Conservation (phyloP, 192 early-diverging fungal species). For the Cladochytrium replicatum region DNA sequence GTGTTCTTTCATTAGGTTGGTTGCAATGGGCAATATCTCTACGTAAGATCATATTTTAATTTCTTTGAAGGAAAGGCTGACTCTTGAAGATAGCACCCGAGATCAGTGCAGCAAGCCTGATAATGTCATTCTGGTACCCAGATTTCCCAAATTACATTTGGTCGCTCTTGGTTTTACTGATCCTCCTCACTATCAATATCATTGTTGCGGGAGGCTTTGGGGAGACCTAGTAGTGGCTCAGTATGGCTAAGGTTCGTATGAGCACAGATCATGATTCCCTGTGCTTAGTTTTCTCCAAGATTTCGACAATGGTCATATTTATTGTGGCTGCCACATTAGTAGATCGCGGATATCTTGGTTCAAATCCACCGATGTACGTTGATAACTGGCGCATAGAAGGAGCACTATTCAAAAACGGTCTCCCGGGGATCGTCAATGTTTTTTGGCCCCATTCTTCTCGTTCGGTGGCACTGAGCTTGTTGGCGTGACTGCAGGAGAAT, state of each 20-base stretch:
- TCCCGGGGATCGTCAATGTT: constrained; percentile 30
- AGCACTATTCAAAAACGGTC: constrained; percentile 48
- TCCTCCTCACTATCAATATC: constrained; percentile 64
- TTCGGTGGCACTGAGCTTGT: constrained; percentile 79
- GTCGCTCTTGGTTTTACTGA: constrained; percentile 41
- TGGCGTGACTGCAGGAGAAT: constrained; percentile 77
- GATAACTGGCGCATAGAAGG: constrained; percentile 40
- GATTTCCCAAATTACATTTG: constrained; percentile 40
- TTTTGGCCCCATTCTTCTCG: constrained; percentile 54
- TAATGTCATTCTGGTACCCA: constrained; percentile 63
- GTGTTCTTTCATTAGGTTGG: constrained; percentile 25
- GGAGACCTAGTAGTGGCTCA: constrained; percentile 73
- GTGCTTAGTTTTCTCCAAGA: neutral
- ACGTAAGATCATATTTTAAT: constrained; percentile 18
- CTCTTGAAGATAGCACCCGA: constrained; percentile 48
- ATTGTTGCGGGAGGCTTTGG: constrained; percentile 72
- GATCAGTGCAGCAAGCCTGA: constrained; percentile 67
- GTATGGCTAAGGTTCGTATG: constrained; percentile 39
- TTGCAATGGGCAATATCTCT: constrained; percentile 54
- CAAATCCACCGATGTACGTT: constrained; percentile 15
- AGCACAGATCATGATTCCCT: constrained; percentile 13
- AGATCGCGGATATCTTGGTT: constrained; percentile 21
- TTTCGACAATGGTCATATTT: constrained; percentile 9
- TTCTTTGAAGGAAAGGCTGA: constrained; percentile 1
- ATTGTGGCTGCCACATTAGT: constrained; percentile 20